These are phyloP conservation scores for Protea cynaroides DNA, from an alignment of 164 flowering plant genomes.

Conservation along the genomic window DNA sequence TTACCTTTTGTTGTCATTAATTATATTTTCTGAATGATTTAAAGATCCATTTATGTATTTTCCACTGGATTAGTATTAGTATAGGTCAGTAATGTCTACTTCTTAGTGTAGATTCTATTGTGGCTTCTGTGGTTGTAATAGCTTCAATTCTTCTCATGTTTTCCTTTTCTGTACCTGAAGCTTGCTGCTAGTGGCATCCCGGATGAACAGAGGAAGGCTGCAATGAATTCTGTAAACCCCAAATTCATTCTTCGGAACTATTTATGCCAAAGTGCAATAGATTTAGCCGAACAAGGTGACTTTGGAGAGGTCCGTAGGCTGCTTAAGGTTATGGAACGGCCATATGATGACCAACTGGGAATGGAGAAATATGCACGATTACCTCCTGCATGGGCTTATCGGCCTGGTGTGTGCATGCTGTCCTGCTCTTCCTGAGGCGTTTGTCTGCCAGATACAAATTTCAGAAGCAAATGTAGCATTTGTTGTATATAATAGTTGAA, in stretches of 20 bases:
- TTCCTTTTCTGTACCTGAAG: slow-evolving; percentile 23
- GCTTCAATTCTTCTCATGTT: not conserved
- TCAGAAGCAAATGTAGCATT: slow-evolving; percentile 9
- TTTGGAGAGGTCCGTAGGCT: slow-evolving; percentile 70
- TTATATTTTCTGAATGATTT: too few species aligned
- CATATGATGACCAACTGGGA: slow-evolving; percentile 92
- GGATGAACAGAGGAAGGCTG: slow-evolving; percentile 73
- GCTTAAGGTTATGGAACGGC: slow-evolving; percentile 77
- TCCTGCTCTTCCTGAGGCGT: slow-evolving; percentile 85
- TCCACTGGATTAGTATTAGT: too few species aligned
- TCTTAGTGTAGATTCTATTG: not conserved
- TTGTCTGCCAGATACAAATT: not conserved
- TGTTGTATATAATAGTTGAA: slow-evolving; percentile 17
- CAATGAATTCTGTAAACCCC: slow-evolving; percentile 87
- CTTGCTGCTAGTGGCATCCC: slow-evolving; percentile 55
- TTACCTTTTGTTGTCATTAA: too few species aligned
- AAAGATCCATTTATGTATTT: too few species aligned
- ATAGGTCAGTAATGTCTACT: too few species aligned
- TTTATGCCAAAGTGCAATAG: slow-evolving; percentile 93
- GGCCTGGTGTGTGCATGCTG: slow-evolving; percentile 99
- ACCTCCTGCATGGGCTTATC: slow-evolving; percentile 99
- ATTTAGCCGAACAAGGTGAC: slow-evolving; percentile 89
- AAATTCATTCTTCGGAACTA: slow-evolving; percentile 87
- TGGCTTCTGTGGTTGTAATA: too few species aligned
- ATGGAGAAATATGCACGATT: slow-evolving; percentile 99